Evolutionary conservation across 306 rosid genomes (phyloP).

Genomic region (Gillenia trifoliata): DNA sequence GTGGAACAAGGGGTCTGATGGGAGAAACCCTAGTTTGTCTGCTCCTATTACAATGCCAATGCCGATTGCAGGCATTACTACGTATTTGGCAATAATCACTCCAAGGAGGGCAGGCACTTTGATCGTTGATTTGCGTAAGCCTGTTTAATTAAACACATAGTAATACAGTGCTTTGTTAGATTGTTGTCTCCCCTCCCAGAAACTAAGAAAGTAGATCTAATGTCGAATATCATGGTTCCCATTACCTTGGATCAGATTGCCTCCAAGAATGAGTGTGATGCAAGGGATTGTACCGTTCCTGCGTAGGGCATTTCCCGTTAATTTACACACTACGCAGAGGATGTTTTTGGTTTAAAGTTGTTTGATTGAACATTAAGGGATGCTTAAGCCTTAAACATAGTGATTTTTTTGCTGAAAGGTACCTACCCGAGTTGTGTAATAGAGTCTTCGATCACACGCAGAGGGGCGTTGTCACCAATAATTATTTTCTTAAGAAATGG

Average conservation of each 20-base stretch:
- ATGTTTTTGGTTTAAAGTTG: not conserved
- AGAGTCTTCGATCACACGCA: conserved; percentile 63
- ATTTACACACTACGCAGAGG: not conserved
- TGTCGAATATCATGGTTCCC: not conserved
- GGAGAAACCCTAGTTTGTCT: conserved; percentile 45
- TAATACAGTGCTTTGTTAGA: not conserved
- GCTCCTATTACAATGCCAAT: conserved; percentile 57
- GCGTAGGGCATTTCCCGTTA: conserved; percentile 16
- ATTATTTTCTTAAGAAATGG: conserved; percentile 56
- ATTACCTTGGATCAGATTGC: conserved; percentile 78
- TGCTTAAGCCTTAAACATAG: not conserved
- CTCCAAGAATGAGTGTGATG: conserved; percentile 78
- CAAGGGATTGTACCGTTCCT: conserved; percentile 91
- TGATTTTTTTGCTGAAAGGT: not conserved
- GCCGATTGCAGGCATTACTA: conserved; percentile 60
- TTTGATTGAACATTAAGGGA: not conserved
- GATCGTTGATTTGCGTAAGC: conserved; percentile 53
- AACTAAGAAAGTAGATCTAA: not conserved
- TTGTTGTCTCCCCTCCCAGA: not conserved
- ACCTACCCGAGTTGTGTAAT: conserved; percentile 61
- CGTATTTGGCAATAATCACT: conserved; percentile 33
- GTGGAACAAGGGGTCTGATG: conserved; percentile 60
- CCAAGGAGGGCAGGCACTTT: conserved; percentile 33
- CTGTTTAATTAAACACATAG: conserved; percentile 21
- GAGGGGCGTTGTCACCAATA: conserved; percentile 65